phyloP scores from a whole-genome alignment of 2,329 filamentous ascomycete species.

The Fusarium xyrophilum region DNA sequence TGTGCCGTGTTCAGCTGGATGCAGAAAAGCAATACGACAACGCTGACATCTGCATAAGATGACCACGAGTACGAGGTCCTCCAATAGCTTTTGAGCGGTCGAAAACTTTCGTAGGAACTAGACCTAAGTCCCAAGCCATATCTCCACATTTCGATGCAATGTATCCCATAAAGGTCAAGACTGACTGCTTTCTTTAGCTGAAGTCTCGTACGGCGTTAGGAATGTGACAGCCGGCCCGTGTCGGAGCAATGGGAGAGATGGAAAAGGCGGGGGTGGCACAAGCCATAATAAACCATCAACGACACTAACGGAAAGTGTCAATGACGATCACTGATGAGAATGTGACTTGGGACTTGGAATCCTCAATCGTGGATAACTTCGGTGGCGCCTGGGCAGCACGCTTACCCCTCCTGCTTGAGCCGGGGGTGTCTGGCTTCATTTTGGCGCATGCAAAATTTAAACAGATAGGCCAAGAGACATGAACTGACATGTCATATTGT shows the following conservation, averaged over 20 bases:
- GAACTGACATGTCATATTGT: rapidly evolving
- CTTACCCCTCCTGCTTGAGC: background rate
- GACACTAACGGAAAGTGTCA: background rate
- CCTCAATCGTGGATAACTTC: background rate
- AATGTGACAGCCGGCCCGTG: background rate
- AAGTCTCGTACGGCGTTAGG: background rate
- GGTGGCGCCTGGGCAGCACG: background rate
- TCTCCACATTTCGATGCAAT: background rate
- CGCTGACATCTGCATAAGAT: background rate
- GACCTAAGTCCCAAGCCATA: background rate
- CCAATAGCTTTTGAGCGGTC: background rate
- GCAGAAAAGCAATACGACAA: background rate
- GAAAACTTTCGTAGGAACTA: rapidly evolving
- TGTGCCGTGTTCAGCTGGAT: background rate
- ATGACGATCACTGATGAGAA: background rate
- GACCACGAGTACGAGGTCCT: background rate
- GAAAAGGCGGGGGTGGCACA: background rate
- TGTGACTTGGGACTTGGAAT: background rate
- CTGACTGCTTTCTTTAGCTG: background rate
- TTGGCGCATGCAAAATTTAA: background rate
- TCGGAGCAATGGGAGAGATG: background rate
- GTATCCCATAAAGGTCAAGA: background rate
- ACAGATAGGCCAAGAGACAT: too few relatives aligned
- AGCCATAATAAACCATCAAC: background rate
- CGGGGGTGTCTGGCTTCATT: background rate